Percentiles rank a stretch among this genome's conserved stretches.
These are phyloP conservation scores for Canariomyces notabilis DNA, from an alignment of 2,329 filamentous ascomycete species.

Conservation along the genomic window DNA sequence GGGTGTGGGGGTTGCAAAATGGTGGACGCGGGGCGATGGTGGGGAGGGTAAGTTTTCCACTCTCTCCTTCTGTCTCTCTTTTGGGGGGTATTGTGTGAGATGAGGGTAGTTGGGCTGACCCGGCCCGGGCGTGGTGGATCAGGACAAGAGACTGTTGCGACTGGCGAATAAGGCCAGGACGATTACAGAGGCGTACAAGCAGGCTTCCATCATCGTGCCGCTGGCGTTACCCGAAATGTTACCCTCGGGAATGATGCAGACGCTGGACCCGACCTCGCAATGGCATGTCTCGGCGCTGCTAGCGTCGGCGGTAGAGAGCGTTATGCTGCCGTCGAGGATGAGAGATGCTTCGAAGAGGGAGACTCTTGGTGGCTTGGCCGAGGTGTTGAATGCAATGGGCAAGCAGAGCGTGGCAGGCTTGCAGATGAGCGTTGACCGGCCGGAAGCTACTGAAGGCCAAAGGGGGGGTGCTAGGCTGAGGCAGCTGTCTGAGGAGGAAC, in stretches of 20 bases:
- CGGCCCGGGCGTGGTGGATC: not conserved
- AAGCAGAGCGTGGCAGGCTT: constrained; percentile 74
- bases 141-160: constrained; percentile 60
- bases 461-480: constrained; percentile 27
- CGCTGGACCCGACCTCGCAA: constrained; percentile 55
- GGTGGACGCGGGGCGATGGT: constrained; percentile 36
- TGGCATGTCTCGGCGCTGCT: constrained; percentile 82
- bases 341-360: constrained; percentile 41
- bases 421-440: constrained; percentile 55
- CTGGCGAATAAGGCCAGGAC: constrained; percentile 71
- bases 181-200: constrained; percentile 60
- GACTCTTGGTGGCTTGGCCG: constrained; percentile 59
- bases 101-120: not conserved
- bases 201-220: constrained; percentile 74
- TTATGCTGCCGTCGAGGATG: constrained; percentile 71
- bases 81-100: not conserved
- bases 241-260: constrained; percentile 47
- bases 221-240: constrained; percentile 57
- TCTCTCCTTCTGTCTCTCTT: not conserved
- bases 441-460: constrained; percentile 26
- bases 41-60: constrained; percentile 41
- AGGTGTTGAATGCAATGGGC: constrained; percentile 67
- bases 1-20: constrained; percentile 80
- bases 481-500: constrained; percentile 27
- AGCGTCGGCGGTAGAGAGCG: constrained; percentile 70